These are phyloP conservation scores for Vigna reflexopilosa DNA, from an alignment of 306 rosid genomes.

Conservation along the genomic window DNA sequence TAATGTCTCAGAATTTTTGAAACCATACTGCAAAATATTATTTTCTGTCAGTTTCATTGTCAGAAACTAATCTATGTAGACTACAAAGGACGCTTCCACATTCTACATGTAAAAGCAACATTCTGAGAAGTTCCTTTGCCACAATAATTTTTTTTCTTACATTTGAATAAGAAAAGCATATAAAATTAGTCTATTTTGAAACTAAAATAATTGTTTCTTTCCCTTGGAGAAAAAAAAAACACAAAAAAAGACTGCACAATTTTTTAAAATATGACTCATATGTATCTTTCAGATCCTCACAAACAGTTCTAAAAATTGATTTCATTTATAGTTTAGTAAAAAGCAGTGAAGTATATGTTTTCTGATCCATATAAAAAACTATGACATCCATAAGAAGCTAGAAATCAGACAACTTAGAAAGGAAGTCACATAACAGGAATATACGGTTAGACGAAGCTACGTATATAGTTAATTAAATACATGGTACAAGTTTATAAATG, in stretches of 20 bases:
- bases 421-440: neutral
- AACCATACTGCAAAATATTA: neutral
- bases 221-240: neutral
- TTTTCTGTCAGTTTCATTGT: neutral
- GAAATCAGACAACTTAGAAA: neutral
- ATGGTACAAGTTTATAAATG: too few species aligned
- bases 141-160: neutral
- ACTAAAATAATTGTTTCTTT: neutral
- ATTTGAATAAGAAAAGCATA: too few species aligned
- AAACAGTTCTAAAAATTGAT: neutral
- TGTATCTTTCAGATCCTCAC: too few species aligned
- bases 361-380: neutral
- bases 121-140: neutral
- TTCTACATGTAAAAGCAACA: neutral
- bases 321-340: neutral
- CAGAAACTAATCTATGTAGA: neutral
- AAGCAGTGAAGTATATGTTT: neutral
- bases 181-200: neutral
- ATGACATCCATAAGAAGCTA: too few species aligned
- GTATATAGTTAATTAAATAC: too few species aligned
- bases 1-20: too few species aligned
- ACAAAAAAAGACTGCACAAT: neutral
- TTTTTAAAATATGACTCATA: too few species aligned
- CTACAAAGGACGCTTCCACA: too few species aligned
- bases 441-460: neutral